These are phyloP conservation scores for Mariannaea elegans DNA, from an alignment of 2,329 filamentous ascomycete species.

Conservation along the genomic window DNA sequence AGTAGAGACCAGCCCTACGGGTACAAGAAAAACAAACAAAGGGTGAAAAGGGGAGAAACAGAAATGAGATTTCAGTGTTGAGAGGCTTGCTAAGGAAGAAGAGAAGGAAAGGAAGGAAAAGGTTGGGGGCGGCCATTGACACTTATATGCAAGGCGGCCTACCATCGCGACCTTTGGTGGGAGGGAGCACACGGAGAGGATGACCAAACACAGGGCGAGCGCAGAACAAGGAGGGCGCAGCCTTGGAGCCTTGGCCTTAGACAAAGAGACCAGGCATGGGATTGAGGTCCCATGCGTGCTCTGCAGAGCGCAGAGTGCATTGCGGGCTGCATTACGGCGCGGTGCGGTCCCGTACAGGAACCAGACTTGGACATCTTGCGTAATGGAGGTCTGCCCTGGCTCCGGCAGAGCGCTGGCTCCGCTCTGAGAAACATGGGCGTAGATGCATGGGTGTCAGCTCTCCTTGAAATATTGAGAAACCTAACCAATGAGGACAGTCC, in stretches of 20 bases:
- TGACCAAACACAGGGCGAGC: not conserved
- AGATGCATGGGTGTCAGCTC: not conserved
- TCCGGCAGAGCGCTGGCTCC: constrained; percentile 2
- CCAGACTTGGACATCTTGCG: not conserved
- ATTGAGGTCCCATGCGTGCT: not conserved
- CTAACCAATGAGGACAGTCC: constrained; percentile 28
- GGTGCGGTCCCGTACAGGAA: constrained; percentile 8
- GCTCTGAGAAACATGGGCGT: not conserved
- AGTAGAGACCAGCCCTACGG: constrained; percentile 65
- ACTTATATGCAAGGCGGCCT: constrained; percentile 37
- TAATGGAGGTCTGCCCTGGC: not conserved
- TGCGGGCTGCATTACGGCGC: not conserved
- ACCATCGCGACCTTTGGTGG: constrained; percentile 21
- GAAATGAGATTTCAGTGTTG: constrained; percentile 64
- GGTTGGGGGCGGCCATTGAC: constrained; percentile 43
- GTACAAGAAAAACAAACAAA: constrained; percentile 51
- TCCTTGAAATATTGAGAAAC: not conserved
- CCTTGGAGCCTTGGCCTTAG: not conserved
- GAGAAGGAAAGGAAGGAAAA: constrained; percentile 49
- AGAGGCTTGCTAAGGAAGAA: constrained; percentile 72
- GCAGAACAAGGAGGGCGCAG: not conserved
- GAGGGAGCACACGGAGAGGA: not conserved
- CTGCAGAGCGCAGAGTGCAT: not conserved
- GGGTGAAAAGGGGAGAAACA: constrained; percentile 48
- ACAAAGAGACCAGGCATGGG: not conserved